These are phyloP conservation scores for Artemisia annua DNA, from an alignment of 129 eudicot genomes.

Conservation along the genomic window DNA sequence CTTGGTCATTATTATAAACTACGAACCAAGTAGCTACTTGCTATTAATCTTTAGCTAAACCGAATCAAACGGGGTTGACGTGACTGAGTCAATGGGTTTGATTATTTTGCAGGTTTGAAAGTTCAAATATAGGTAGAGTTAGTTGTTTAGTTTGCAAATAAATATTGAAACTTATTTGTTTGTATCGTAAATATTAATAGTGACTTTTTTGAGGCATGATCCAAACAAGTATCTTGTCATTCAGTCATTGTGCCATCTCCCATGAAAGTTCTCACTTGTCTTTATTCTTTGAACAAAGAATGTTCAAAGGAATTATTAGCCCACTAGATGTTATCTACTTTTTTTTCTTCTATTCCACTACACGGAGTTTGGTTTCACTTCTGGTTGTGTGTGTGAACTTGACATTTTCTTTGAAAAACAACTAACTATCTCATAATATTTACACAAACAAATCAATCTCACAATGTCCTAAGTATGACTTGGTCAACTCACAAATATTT, in stretches of 20 bases:
- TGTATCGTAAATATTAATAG: background rate
- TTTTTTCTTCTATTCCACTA: no score
- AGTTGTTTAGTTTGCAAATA: background rate
- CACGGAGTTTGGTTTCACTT: no score
- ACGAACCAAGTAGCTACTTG: no score
- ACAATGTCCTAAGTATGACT: no score
- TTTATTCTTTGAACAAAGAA: background rate
- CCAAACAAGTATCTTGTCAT: constrained; percentile 21
- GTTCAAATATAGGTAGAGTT: constrained; percentile 7
- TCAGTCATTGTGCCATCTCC: background rate
- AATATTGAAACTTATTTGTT: background rate
- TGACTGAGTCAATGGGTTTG: background rate
- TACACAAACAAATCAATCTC: no score
- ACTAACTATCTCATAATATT: no score
- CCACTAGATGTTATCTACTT: no score
- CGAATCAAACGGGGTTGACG: background rate
- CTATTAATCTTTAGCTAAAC: background rate
- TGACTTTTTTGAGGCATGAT: constrained; percentile 18
- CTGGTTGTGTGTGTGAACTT: no score
- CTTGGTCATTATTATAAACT: no score
- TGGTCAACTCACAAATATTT: no score
- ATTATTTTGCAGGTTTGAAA: constrained; percentile 14
- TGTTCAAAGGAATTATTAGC: background rate
- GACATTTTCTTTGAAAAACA: no score
- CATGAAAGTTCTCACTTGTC: constrained; percentile 11